A percentile compares a stretch with the other conserved stretches of the same genome.
Conservation (phyloP, 192 early-diverging fungal species). For the Geranomyces michiganensis region DNA sequence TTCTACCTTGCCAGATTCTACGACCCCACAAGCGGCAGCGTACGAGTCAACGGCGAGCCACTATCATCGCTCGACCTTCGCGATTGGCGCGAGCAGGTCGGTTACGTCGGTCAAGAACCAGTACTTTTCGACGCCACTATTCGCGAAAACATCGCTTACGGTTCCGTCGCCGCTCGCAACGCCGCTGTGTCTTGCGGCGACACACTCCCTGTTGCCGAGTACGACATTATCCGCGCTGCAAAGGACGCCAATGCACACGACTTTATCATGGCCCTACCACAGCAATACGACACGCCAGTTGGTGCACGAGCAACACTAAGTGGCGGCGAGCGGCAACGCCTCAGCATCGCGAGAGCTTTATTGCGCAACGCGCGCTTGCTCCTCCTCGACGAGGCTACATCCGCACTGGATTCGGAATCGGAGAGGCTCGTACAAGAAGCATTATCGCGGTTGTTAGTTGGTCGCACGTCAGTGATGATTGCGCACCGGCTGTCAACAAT, state of each 20-base stretch:
- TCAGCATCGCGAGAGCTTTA: conserved; percentile 92
- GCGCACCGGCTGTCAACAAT: conserved; percentile 78
- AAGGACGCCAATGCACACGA: conserved; percentile 81
- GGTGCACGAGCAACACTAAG: conserved; percentile 60
- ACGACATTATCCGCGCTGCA: conserved; percentile 71
- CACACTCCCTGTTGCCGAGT: conserved; percentile 71
- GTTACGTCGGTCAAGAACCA: conserved; percentile 87
- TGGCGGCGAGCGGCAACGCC: conserved; percentile 65
- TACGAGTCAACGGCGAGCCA: conserved; percentile 71
- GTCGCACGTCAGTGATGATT: conserved; percentile 78
- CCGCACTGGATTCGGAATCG: conserved; percentile 59
- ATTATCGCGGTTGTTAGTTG: conserved; percentile 65
- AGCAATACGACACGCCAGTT: conserved; percentile 58
- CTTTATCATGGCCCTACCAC: conserved; percentile 71
- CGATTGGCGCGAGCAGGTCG: conserved; percentile 69
- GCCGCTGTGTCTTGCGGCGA: no score
- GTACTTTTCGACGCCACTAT: conserved; percentile 73
- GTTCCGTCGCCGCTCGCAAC: no score
- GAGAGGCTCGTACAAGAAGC: conserved; percentile 89
- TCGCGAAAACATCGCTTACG: conserved; percentile 34
- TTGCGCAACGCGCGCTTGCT: conserved; percentile 84
- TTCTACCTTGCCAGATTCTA: conserved; percentile 60
- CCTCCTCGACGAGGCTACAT: conserved; percentile 62
- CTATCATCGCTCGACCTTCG: conserved; percentile 66
- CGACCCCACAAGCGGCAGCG: conserved; percentile 50